These are phyloP conservation scores for Ambrosia hybrid DNA, from an alignment of 140 eudicot species.

Conservation along the genomic window DNA sequence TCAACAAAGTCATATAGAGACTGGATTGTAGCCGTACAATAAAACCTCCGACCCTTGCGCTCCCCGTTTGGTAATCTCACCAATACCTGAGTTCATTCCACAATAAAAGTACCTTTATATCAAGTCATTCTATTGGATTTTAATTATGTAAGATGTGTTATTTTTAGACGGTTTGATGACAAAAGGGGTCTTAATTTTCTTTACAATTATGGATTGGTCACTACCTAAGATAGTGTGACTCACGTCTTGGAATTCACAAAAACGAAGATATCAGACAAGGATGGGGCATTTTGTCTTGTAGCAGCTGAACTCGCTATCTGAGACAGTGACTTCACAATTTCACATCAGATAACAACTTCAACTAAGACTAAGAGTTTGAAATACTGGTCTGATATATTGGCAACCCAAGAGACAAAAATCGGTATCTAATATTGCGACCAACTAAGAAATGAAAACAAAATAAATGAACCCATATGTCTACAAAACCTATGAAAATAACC, in stretches of 20 bases:
- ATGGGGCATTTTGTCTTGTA: too few species aligned
- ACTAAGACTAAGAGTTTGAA: too few species aligned
- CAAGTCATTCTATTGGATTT: background rate
- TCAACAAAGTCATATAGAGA: conserved; percentile 79
- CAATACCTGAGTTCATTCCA: conserved; percentile 46
- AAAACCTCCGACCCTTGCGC: conserved; percentile 77
- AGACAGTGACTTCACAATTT: too few species aligned
- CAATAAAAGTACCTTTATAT: background rate
- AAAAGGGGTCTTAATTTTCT: background rate
- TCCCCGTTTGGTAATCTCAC: conserved; percentile 89
- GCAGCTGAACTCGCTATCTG: too few species aligned
- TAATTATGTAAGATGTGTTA: background rate
- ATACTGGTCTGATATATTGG: too few species aligned
- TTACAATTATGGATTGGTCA: background rate
- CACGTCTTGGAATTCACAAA: too few species aligned
- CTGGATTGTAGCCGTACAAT: conserved; percentile 46
- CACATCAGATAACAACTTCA: too few species aligned
- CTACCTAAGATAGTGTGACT: background rate
- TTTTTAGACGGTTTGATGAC: background rate
- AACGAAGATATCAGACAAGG: too few species aligned
- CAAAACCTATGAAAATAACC: background rate
- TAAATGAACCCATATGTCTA: background rate
- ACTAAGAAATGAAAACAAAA: background rate
- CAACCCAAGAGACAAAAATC: too few species aligned
- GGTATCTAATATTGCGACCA: background rate